These are phyloP conservation scores for Orbilia blumenaviensis DNA, from an alignment of 2,329 filamentous ascomycete species.

Conservation along the genomic window DNA sequence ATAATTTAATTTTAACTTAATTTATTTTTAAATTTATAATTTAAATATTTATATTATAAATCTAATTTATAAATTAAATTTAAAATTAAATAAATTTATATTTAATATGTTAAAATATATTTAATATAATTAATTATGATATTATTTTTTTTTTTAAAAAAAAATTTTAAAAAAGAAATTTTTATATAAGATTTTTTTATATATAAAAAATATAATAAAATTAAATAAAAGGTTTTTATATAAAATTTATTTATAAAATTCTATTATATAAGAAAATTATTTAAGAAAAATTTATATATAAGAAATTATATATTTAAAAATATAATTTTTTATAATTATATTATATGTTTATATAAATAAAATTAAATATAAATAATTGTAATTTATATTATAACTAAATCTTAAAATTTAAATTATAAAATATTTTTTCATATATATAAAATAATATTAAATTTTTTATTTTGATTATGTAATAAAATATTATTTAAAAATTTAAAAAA, in stretches of 20 bases:
- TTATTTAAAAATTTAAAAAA: too few relatives aligned
- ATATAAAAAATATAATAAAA: background rate
- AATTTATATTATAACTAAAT: too few relatives aligned
- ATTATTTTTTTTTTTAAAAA: background rate
- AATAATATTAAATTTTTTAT: too few relatives aligned
- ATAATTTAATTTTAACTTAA: too few relatives aligned
- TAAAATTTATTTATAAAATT: conserved; percentile 57
- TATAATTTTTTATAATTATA: too few relatives aligned
- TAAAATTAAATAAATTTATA: background rate
- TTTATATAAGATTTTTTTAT: too few relatives aligned
- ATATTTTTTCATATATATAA: too few relatives aligned
- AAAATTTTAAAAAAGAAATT: background rate
- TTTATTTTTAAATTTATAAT: too few relatives aligned
- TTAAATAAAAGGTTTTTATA: background rate
- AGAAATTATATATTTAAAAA: background rate
- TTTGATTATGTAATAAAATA: too few relatives aligned
- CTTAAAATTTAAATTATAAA: too few relatives aligned
- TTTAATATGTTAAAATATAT: background rate
- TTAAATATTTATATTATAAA: background rate
- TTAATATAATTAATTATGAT: background rate
- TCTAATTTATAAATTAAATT: background rate
- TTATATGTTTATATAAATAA: too few relatives aligned
- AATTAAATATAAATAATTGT: too few relatives aligned
- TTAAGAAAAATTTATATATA: background rate
- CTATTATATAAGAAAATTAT: conserved; percentile 59